These are phyloP conservation scores for Arachis hypogaea DNA, from an alignment of 306 rosid species.

Conservation along the genomic window DNA sequence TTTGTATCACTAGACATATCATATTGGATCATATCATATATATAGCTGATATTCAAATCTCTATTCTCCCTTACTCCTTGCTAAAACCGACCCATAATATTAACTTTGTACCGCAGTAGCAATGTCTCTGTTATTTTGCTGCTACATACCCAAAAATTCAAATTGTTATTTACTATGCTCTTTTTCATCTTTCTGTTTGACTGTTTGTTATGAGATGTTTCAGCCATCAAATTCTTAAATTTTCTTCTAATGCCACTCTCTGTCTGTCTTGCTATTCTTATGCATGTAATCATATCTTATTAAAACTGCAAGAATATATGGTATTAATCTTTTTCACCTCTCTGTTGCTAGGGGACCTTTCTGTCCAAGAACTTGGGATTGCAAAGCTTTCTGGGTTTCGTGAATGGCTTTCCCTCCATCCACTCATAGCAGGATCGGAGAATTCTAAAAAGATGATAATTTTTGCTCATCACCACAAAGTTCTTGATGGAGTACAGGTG, in stretches of 20 bases:
- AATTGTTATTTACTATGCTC: no score
- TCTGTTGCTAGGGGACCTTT: slow-evolving; percentile 57
- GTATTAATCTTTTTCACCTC: slow-evolving; percentile 21
- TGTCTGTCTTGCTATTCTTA: no score
- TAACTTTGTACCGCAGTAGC: no score
- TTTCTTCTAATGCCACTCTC: neutral
- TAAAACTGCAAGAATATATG: slow-evolving; percentile 19
- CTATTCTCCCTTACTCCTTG: no score
- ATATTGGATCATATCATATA: neutral
- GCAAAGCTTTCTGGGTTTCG: slow-evolving; percentile 89
- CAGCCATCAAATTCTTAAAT: no score
- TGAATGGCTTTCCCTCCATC: slow-evolving; percentile 92
- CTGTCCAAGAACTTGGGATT: slow-evolving; percentile 81
- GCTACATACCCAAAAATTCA: no score
- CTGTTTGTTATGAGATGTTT: no score
- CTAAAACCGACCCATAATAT: no score
- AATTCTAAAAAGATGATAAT: slow-evolving; percentile 80
- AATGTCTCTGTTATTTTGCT: no score
- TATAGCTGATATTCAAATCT: no score
- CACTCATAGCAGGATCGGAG: slow-evolving; percentile 65
- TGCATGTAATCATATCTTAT: slow-evolving; percentile 18
- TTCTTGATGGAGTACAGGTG: slow-evolving; percentile 92
- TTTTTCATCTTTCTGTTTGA: no score
- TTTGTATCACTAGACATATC: neutral
- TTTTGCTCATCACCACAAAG: slow-evolving; percentile 95